Conservation (phyloP, 1,284 basidiomycete genomes). For the Papiliotrema flavescens region DNA sequence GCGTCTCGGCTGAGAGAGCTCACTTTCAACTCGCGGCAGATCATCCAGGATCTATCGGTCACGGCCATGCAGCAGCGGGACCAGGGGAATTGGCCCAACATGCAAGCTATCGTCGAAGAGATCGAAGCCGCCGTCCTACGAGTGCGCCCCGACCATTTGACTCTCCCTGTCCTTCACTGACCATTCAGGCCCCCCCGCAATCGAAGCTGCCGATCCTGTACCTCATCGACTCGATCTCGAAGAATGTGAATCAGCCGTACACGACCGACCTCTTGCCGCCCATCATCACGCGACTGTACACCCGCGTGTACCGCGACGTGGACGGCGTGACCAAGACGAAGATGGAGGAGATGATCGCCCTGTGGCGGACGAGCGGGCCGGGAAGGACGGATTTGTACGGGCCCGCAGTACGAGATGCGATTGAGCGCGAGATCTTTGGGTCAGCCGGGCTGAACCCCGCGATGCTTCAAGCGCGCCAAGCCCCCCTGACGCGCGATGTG, state of each 20-base stretch:
- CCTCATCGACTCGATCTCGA: constrained; percentile 91
- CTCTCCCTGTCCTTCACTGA: constrained; percentile 2
- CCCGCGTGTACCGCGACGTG: constrained; percentile 78
- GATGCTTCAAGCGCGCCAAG: background rate
- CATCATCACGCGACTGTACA: constrained; percentile 71
- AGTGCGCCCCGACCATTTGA: constrained; percentile 45
- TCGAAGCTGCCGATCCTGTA: constrained; percentile 94
- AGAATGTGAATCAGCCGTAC: constrained; percentile 88
- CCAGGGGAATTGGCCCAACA: constrained; percentile 62
- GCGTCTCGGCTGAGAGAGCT: constrained; percentile 72
- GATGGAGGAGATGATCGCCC: constrained; percentile 92
- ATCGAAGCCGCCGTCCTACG: constrained; percentile 78
- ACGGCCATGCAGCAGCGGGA: constrained; percentile 70
- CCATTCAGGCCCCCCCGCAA: constrained; percentile 72
- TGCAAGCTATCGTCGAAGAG: constrained; percentile 79
- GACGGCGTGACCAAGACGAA: constrained; percentile 79
- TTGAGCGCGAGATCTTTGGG: constrained; percentile 42
- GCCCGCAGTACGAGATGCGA: constrained; percentile 26
- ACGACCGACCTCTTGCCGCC: constrained; percentile 67
- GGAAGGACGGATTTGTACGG: constrained; percentile 69
- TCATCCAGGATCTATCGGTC: constrained; percentile 93
- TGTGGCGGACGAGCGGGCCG: constrained; percentile 82
- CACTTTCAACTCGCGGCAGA: constrained; percentile 90
- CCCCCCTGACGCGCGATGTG: constrained; percentile 13
- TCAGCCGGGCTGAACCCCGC: constrained; percentile 6